Evolutionary conservation across 2,329 filamentous ascomycete genomes (phyloP).

Genomic region (Penicillium hordei): DNA sequence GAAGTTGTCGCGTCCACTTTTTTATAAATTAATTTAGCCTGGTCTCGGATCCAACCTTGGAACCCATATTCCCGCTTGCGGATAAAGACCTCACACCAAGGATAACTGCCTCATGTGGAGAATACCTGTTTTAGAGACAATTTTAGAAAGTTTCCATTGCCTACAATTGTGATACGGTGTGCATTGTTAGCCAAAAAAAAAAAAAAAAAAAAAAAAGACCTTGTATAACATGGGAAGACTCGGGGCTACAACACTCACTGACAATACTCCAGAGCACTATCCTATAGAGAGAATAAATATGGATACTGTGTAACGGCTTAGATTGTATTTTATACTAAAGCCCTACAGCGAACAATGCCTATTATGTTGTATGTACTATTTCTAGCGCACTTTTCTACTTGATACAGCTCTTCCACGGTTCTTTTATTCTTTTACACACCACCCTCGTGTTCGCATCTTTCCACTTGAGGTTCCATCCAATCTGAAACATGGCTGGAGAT

Average conservation of each 20-base stretch:
- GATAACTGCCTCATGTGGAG: constrained; percentile 6
- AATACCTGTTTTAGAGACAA: constrained; percentile 16
- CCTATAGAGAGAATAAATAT: background rate
- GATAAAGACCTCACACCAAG: constrained; percentile 3
- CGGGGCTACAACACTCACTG: constrained; percentile 1
- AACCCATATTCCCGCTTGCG: background rate
- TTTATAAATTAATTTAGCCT: constrained; percentile 15
- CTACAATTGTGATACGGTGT: constrained; percentile 10
- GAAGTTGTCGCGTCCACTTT: constrained; percentile 11
- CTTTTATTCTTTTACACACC: background rate
- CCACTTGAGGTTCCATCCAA: constrained; percentile 3
- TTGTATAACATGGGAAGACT: constrained; percentile 8
- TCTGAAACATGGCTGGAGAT: constrained; percentile 26
- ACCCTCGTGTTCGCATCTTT: background rate
- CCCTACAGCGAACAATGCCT: background rate
- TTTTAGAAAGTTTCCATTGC: constrained; percentile 4
- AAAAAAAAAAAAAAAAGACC: background rate
- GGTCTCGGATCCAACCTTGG: constrained; percentile 19
- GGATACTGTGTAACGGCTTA: background rate
- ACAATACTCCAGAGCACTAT: background rate
- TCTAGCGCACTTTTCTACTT: background rate
- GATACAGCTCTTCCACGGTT: background rate
- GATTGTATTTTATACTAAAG: background rate
- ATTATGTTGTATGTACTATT: background rate
- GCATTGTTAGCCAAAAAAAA: background rate